A percentile compares a stretch with the other conserved stretches of the same genome.
Evolutionary conservation across 352 stramenopile genomes (phyloP).

Genomic region (Phytophthora pini): DNA sequence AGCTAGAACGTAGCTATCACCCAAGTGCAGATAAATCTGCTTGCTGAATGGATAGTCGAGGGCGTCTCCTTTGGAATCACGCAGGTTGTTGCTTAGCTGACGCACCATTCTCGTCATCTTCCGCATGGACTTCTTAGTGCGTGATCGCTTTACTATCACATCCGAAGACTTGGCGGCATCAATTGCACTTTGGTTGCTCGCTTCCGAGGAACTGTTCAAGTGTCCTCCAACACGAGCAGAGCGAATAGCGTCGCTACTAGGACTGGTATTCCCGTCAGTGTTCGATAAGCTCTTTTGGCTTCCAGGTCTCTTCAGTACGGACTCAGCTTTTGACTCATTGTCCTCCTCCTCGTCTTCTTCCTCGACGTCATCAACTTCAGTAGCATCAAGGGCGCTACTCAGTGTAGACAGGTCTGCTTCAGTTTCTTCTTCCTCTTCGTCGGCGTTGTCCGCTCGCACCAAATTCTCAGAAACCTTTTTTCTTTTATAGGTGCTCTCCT

Average conservation of each 20-base stretch:
- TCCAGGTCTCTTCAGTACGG: conserved; percentile 11
- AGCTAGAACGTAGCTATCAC: conserved; percentile 60
- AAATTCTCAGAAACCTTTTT: conserved; percentile 48
- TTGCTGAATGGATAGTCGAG: conserved; percentile 76
- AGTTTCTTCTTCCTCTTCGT: conserved; percentile 29
- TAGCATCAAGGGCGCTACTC: conserved; percentile 29
- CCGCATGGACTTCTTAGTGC: conserved; percentile 71
- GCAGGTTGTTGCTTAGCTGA: conserved; percentile 71
- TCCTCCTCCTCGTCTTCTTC: conserved; percentile 38
- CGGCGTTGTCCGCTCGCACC: conserved; percentile 28
- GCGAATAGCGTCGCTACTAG: conserved; percentile 17
- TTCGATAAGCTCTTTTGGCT: conserved; percentile 10
- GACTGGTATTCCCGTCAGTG: conserved; percentile 23
- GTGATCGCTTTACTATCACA: conserved; percentile 72
- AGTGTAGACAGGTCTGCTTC: conserved; percentile 10
- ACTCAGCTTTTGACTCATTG: conserved; percentile 12
- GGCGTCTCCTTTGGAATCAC: conserved; percentile 60
- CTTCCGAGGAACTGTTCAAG: conserved; percentile 18
- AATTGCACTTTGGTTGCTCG: conserved; percentile 5
- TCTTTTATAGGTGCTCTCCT: conserved; percentile 83
- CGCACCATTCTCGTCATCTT: conserved; percentile 71
- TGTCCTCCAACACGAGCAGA: conserved; percentile 9
- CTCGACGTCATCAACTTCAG: conserved; percentile 36
- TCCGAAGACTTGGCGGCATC: conserved; percentile 31
- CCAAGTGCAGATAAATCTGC: conserved; percentile 68